phyloP scores from a whole-genome alignment of 2,329 filamentous ascomycete genomes.

The Colletotrichum neosansevieriae region DNA sequence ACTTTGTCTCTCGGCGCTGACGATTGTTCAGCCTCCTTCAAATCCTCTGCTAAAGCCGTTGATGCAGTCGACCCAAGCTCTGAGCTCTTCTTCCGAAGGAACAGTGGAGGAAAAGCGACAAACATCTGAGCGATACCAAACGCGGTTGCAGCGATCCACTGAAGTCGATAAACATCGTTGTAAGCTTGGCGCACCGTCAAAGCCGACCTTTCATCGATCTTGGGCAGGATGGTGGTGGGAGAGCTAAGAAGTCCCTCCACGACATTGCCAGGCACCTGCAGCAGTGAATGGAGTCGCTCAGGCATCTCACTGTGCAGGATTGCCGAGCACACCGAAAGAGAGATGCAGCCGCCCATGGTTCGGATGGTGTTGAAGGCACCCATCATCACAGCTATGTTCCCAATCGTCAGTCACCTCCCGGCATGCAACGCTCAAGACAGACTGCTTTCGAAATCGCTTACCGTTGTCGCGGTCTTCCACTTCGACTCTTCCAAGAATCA shows the following conservation, averaged over 20 bases:
- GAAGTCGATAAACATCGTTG: conserved; percentile 4
- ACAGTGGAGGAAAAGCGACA: neutral
- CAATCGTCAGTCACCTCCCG: neutral
- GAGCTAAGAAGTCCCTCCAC: neutral
- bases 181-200: neutral
- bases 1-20: no score
- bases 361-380: conserved; percentile 5
- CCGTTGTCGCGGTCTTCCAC: conserved; percentile 20
- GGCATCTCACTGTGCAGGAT: conserved; percentile 10
- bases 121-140: neutral
- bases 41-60: neutral
- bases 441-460: neutral
- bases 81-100: neutral
- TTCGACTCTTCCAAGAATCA: conserved; percentile 2
- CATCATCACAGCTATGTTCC: conserved; percentile 1
- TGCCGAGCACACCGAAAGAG: conserved; percentile 2
- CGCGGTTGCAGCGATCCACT: neutral
- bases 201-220: neutral
- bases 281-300: neutral
- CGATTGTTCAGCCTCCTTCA: no score
- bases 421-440: neutral
- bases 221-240: neutral
- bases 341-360: conserved; percentile 4
- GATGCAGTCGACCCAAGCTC: neutral
- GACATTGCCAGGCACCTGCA: neutral